phyloP scores from a whole-genome alignment of 768 basidiomycete species.

The Royoungia palumana region DNA sequence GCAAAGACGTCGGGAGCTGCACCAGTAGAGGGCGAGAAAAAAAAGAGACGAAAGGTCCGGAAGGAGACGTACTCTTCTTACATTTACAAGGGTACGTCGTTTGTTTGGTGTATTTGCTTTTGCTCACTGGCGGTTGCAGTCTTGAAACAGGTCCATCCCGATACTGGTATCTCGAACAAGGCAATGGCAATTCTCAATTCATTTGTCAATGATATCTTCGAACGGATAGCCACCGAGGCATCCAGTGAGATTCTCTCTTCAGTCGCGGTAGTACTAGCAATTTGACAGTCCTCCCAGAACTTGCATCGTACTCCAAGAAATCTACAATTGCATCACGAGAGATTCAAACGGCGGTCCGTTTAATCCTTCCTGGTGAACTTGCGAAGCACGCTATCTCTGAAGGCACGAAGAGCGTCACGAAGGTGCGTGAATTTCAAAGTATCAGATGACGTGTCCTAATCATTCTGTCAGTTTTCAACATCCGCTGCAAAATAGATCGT shows the following conservation, averaged over 20 bases:
- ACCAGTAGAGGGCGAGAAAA: slow-evolving; percentile 72
- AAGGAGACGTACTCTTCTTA: slow-evolving; percentile 94
- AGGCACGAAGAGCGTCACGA: slow-evolving; percentile 76
- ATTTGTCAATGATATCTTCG: slow-evolving; percentile 93
- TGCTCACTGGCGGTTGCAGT: slow-evolving; percentile 44
- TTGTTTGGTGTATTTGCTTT: neutral
- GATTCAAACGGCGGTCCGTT: slow-evolving; percentile 93
- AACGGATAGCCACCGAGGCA: slow-evolving; percentile 86
- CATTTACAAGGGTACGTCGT: slow-evolving; percentile 77
- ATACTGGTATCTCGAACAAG: slow-evolving; percentile 98
- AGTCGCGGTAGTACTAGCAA: neutral
- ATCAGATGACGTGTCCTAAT: neutral
- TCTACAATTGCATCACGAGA: slow-evolving; percentile 98
- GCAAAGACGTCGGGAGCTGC: slow-evolving; percentile 56
- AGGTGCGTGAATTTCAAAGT: slow-evolving; percentile 31
- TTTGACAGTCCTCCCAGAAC: slow-evolving; percentile 48
- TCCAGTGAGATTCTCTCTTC: slow-evolving; percentile 55
- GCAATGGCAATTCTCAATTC: slow-evolving; percentile 90
- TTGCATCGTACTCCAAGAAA: slow-evolving; percentile 97
- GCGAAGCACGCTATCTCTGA: slow-evolving; percentile 99
- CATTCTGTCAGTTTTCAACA: slow-evolving; percentile 38
- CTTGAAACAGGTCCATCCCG: slow-evolving; percentile 96
- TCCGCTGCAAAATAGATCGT: slow-evolving; percentile 40
- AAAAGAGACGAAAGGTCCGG: slow-evolving; percentile 82
- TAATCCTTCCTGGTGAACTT: slow-evolving; percentile 95